phyloP scores from a whole-genome alignment of 2,329 filamentous ascomycete genomes.

The Fusarium sp. region DNA sequence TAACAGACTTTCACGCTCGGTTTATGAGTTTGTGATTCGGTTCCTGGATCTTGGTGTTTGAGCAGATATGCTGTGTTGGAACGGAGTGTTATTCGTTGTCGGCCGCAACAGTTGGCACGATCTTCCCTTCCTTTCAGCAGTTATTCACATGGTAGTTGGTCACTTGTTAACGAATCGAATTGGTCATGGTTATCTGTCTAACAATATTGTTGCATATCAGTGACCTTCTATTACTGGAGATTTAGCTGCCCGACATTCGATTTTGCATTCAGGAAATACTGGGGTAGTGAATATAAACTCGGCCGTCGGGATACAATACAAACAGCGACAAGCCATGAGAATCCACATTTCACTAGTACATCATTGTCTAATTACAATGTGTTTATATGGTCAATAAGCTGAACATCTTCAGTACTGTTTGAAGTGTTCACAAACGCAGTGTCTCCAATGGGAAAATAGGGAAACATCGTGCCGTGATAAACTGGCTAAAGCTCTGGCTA shows the following conservation, averaged over 20 bases:
- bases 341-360: no score
- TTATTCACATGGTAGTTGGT: background rate
- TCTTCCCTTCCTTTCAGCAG: background rate
- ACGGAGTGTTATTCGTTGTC: background rate
- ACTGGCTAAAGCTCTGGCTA: no score
- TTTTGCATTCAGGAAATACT: no score
- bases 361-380: no score
- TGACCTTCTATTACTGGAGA: background rate
- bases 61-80: background rate
- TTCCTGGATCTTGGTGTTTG: background rate
- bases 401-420: no score
- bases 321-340: background rate
- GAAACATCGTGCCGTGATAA: no score
- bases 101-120: background rate
- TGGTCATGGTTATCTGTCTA: background rate
- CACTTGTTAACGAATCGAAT: background rate
- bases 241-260: background rate
- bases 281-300: no score
- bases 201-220: no score
- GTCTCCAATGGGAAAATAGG: no score
- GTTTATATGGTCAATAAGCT: no score
- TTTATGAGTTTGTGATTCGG: background rate
- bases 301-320: background rate
- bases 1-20: background rate
- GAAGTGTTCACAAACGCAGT: no score